phyloP scores from a whole-genome alignment of 345 rosid species.

The Xanthoceras sorbifolium region DNA sequence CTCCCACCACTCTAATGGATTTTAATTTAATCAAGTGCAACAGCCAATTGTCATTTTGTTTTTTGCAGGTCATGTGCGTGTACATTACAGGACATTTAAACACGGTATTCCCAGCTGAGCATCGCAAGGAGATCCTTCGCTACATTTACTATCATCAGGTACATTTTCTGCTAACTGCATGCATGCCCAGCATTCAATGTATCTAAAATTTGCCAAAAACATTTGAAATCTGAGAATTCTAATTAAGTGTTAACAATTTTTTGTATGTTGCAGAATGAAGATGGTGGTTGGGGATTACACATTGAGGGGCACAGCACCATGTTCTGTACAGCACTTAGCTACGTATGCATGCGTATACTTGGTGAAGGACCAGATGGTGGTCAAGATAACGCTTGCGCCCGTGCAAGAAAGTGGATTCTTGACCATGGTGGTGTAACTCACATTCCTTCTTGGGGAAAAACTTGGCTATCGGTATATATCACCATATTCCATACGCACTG shows the following conservation, averaged over 20 bases:
- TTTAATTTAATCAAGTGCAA: not conserved
- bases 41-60: not conserved
- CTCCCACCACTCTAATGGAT: not conserved
- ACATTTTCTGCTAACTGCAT: not conserved
- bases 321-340: slow-evolving; percentile 38
- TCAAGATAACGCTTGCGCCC: slow-evolving; percentile 30
- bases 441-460: slow-evolving; percentile 46
- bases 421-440: slow-evolving; percentile 36
- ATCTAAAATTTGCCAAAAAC: not conserved
- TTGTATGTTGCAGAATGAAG: slow-evolving; percentile 28
- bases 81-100: slow-evolving; percentile 43
- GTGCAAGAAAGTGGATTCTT: slow-evolving; percentile 40
- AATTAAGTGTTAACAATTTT: too few relatives aligned
- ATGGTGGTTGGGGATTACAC: slow-evolving; percentile 46
- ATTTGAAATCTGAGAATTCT: too few relatives aligned
- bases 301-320: slow-evolving; percentile 43
- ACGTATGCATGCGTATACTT: slow-evolving; percentile 41
- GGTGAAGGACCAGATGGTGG: slow-evolving; percentile 41
- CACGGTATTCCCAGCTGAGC: slow-evolving; percentile 31
- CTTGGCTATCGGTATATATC: slow-evolving; percentile 38
- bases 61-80: slow-evolving; percentile 31
- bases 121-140: slow-evolving; percentile 41
- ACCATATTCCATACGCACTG: not conserved
- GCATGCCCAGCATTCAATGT: too few relatives aligned
- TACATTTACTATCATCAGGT: slow-evolving; percentile 40